Evolutionary conservation across 2,329 filamentous ascomycete species (phyloP).

Genomic region (Alternaria metachromatica): DNA sequence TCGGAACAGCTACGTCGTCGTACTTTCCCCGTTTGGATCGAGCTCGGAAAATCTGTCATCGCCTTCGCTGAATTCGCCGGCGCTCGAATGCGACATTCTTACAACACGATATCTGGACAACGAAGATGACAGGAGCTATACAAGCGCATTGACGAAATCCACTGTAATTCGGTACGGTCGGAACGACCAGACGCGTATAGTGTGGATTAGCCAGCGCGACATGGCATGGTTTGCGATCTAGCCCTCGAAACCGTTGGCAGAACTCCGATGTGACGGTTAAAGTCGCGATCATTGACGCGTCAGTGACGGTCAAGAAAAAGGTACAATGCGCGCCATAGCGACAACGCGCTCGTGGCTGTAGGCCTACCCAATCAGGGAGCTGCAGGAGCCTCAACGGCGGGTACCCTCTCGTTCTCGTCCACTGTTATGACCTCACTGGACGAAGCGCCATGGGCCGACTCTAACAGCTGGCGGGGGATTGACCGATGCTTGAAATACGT

Average conservation of each 20-base stretch:
- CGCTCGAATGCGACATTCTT: not conserved
- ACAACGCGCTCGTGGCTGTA: not conserved
- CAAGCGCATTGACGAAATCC: not conserved
- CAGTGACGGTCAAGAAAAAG: conserved; percentile 12
- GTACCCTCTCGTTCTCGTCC: conserved; percentile 16
- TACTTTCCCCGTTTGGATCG: conserved; percentile 9
- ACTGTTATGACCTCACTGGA: conserved; percentile 44
- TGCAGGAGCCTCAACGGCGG: conserved; percentile 2
- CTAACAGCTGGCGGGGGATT: conserved; percentile 21
- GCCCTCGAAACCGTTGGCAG: not conserved
- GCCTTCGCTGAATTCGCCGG: not conserved
- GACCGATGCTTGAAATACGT: conserved; percentile 33
- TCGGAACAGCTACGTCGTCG: conserved; percentile 5
- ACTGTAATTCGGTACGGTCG: not conserved
- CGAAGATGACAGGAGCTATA: not conserved
- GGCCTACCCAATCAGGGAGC: conserved; percentile 5
- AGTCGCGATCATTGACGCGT: conserved; percentile 16
- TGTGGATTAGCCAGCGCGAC: not conserved
- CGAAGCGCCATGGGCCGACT: conserved; percentile 32
- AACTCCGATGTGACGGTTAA: conserved; percentile 7
- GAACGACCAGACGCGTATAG: conserved; percentile 2
- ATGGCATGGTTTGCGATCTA: not conserved
- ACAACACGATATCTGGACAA: not conserved
- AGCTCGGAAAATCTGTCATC: conserved; percentile 8
- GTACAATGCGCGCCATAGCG: conserved; percentile 6